Base-by-base conservation (phyloP, 2,329 filamentous ascomycete genomes). In the Aspergillus candidus region DNA sequence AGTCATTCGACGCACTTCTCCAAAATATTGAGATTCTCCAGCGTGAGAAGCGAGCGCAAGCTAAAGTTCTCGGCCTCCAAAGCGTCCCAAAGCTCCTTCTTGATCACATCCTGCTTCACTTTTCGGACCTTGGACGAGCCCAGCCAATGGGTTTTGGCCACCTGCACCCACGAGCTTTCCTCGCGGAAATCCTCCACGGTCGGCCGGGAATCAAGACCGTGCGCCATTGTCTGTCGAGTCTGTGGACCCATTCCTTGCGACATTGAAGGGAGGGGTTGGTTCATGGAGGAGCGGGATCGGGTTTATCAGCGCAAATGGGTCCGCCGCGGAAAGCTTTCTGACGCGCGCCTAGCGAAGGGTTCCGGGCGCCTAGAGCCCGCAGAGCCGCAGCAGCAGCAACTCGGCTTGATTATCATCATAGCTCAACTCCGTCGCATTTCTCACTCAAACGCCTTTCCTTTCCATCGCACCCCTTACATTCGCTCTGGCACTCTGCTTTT, bases 21-120 rank as follows among this genome's bases (percentile, higher is more conserved):
- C 47, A 98, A 70, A 34, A 90, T 82, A 71, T 96, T 93, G 56
- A 97, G 70, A 56, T 89, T 91, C 69, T 98, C 93, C 43, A 98
- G 76, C 18, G 87, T 78, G 52, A 94, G 72, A 15, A 98, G 76
- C 4, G 85, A 85, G 63, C 82, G 84, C 64, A 84, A 81, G 30
- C 80, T 75, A 61, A 96, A 97, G 43, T 79, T 77, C 43, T 89
- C 86, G 52, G 83, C 82, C 68, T 95, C 89, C 56, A 98, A 71
- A 43, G 82, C 77, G 66, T 94, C 87, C 89, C 91, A 98, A 46
- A 98, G 83, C 59, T 87, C 82, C 55, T 81, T 79, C 72, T 94
- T 94, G 60, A 98, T 71, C 37, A 94, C 80, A 51, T 94, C 85
- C 40, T 76, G 75, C 57, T 87, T 91, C 68, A 87, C 86, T 69